A percentile compares a stretch with the other conserved stretches of the same genome.
phyloP scores from a whole-genome alignment of 305 asterid genomes.

The Fraxinus sp. region DNA sequence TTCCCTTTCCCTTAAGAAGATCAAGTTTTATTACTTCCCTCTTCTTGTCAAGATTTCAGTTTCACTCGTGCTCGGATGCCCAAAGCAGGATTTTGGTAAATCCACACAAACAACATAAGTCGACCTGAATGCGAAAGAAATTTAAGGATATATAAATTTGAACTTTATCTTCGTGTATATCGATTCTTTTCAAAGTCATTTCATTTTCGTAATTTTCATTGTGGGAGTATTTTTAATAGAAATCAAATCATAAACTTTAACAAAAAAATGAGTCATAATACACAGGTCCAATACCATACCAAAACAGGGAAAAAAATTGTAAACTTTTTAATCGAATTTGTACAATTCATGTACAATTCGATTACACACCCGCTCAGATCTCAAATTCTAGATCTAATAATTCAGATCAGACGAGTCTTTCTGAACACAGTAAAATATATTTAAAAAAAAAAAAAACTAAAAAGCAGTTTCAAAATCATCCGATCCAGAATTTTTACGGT shows the following conservation, averaged over 20 bases:
- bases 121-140: background rate
- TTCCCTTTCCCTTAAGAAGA: background rate
- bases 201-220: too few relatives aligned
- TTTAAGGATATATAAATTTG: background rate
- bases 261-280: background rate
- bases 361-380: background rate
- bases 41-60: background rate
- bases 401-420: slow-evolving; percentile 13
- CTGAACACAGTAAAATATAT: background rate
- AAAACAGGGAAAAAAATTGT: background rate
- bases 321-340: too few relatives aligned
- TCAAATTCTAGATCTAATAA: slow-evolving; percentile 24
- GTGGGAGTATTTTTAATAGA: background rate
- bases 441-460: too few relatives aligned
- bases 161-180: background rate
- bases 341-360: too few relatives aligned
- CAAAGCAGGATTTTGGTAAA: background rate
- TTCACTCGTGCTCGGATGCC: background rate
- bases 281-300: background rate
- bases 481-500: background rate
- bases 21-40: background rate
- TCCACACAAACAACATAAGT: background rate
- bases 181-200: too few relatives aligned
- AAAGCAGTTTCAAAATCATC: background rate
- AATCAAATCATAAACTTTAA: background rate